A percentile compares a stretch with the other conserved stretches of the same genome.
phyloP scores from a whole-genome alignment of 2,329 filamentous ascomycete species.

The Beauveria medogensis region DNA sequence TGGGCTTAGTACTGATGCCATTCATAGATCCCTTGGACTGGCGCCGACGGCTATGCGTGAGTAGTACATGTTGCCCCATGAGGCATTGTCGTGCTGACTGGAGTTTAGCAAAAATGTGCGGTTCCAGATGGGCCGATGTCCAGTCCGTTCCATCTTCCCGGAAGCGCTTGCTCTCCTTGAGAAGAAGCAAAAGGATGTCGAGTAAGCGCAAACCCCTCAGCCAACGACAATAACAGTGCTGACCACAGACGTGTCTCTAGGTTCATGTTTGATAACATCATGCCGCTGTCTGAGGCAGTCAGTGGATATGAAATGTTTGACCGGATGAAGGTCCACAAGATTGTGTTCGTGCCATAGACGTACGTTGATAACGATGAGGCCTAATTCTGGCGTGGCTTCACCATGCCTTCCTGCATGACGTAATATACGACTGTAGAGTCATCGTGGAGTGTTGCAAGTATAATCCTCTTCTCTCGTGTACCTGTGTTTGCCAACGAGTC shows the following conservation, averaged over 20 bases:
- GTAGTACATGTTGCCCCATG: slow-evolving; percentile 15
- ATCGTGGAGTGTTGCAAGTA: slow-evolving; percentile 68
- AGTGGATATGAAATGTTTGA: slow-evolving; percentile 66
- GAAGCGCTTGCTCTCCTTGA: slow-evolving; percentile 57
- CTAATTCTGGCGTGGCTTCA: slow-evolving; percentile 79
- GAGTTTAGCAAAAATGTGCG: slow-evolving; percentile 57
- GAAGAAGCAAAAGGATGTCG: slow-evolving; percentile 57
- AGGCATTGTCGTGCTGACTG: slow-evolving; percentile 17
- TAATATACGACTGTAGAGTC: slow-evolving; percentile 84
- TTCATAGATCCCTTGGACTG: slow-evolving; percentile 56
- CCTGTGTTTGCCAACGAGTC: slow-evolving; percentile 46
- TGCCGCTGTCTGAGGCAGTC: slow-evolving; percentile 58
- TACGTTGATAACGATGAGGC: no score
- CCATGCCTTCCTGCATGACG: slow-evolving; percentile 76
- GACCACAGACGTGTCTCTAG: slow-evolving; percentile 29
- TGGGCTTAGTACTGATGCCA: slow-evolving; percentile 16
- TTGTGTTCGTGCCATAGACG: slow-evolving; percentile 51
- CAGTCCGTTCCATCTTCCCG: slow-evolving; percentile 61
- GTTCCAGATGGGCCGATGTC: slow-evolving; percentile 69
- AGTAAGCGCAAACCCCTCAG: slow-evolving; percentile 37
- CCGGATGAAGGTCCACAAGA: slow-evolving; percentile 65
- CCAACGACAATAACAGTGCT: not conserved
- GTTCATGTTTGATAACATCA: slow-evolving; percentile 70
- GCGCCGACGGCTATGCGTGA: slow-evolving; percentile 52
- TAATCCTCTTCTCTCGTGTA: slow-evolving; percentile 54